Base-by-base conservation (phyloP, 768 basidiomycete species). In the Pisolithus orientalis region DNA sequence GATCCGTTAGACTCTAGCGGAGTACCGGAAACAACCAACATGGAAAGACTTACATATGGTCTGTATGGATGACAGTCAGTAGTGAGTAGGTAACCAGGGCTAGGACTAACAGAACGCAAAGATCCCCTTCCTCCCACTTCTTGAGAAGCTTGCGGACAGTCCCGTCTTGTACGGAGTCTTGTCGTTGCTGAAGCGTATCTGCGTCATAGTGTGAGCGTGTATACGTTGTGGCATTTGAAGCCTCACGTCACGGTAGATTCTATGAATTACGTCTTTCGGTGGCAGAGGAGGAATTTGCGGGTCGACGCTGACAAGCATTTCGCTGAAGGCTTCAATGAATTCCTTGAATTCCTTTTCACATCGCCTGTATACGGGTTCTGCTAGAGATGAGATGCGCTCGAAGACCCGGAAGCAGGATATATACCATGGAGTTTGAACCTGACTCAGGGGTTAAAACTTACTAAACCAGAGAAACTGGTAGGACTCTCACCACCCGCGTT, bases 161-260 rank as follows among this genome's bases (percentile, higher is more conserved):
- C 76, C 76, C 6, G 68, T 79, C 70, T 98, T 98, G 73, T 99
- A 99, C 0, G 95, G 95, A 5, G 95, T 99, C 72, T 94, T 94
- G 65, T 94, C 89, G 52, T 90, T 90, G 63, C 88, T 91, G 69
- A 95, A 96, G 13, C 94, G 81, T 24, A 95, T 67, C 89, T 92
- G 34, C 6, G 7, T 28, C 2, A 21, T 14, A 59, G 46, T 58
- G 47, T 40, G 32, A 57, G 50, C n/a, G 29, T 34, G 3, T 13
- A 39, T 39, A 25, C 7, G 11, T 28, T 27, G 49, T 53, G 31
- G 43, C 17, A 31, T 25, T 16, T 38, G 9, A 11, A 42, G 37
- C 47, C 57, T 29, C 17, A 88, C 90, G 65, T 97, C 95, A 43
- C 94, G 84, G 64, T 96, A 95, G 39, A 97, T 94, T 14, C 95